These are phyloP conservation scores for Cinchona pubescens DNA, from an alignment of 257 asterid genomes.

Conservation along the genomic window DNA sequence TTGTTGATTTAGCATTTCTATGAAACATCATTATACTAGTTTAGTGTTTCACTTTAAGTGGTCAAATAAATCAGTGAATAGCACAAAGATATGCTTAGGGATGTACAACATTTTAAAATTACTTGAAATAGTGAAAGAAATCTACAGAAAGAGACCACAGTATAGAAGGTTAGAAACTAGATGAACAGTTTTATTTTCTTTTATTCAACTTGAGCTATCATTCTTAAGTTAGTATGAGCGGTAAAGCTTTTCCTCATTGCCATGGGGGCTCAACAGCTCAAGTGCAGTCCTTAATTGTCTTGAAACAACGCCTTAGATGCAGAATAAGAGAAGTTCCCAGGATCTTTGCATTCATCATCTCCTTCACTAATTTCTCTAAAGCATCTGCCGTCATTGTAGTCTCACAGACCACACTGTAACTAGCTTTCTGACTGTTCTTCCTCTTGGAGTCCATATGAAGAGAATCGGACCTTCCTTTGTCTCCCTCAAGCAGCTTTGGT, in stretches of 20 bases:
- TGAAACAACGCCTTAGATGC: slow-evolving; percentile 83
- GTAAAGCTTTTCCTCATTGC: background rate
- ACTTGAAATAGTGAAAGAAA: background rate
- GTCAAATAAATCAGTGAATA: background rate
- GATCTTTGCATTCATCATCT: slow-evolving; percentile 26
- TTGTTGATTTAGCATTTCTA: background rate
- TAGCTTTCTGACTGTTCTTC: slow-evolving; percentile 37
- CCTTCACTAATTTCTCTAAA: slow-evolving; percentile 23
- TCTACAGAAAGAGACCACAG: background rate
- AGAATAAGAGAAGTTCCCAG: slow-evolving; percentile 32
- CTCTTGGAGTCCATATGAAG: slow-evolving; percentile 47
- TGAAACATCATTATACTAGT: background rate
- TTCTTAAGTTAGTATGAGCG: background rate
- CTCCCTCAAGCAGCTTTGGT: slow-evolving; percentile 55
- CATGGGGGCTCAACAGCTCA: background rate
- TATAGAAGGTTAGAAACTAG: background rate
- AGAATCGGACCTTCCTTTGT: slow-evolving; percentile 45
- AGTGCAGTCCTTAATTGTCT: slow-evolving; percentile 30
- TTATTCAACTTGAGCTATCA: background rate
- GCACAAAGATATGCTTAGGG: background rate
- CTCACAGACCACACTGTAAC: slow-evolving; percentile 58
- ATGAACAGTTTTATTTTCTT: background rate
- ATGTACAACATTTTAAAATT: background rate
- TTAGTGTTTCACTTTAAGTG: background rate
- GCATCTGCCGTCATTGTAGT: slow-evolving; percentile 60